phyloP scores from a whole-genome alignment of 148 eudicot species.

The Pouteria glomerata region DNA sequence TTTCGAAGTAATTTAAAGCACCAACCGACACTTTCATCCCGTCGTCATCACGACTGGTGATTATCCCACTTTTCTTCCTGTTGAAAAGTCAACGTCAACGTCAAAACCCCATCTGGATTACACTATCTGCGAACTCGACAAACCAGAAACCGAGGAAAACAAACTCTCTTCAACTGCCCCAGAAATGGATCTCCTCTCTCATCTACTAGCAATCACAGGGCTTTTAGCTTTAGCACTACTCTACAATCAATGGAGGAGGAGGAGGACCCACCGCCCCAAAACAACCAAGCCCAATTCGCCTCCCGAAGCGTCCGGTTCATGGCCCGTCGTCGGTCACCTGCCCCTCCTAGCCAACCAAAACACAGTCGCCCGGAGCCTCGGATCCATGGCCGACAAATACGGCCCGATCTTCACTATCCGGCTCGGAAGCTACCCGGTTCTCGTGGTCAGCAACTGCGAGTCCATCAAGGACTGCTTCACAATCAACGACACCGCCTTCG shows the following conservation, averaged over 20 bases:
- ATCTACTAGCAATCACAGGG: neutral
- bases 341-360: neutral
- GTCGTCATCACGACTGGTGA: too few relatives aligned
- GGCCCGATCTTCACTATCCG: conserved; percentile 18
- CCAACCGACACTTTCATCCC: too few relatives aligned
- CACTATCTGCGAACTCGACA: too few relatives aligned
- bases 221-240: neutral
- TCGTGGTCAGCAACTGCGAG: conserved; percentile 19
- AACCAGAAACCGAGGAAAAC: too few relatives aligned
- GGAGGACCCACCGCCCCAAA: neutral
- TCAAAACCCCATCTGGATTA: too few relatives aligned
- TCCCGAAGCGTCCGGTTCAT: conserved; percentile 13
- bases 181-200: neutral
- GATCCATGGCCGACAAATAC: conserved; percentile 14
- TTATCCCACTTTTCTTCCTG: too few relatives aligned
- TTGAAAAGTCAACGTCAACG: too few relatives aligned
- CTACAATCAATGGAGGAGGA: neutral
- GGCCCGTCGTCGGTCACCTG: conserved; percentile 27
- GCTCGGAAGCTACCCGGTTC: conserved; percentile 10
- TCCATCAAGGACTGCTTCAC: conserved; percentile 23
- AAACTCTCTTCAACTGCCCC: too few relatives aligned
- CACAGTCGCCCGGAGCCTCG: conserved; percentile 11
- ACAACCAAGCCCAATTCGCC: neutral
- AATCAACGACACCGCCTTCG: conserved; percentile 15
- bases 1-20: too few relatives aligned